phyloP scores from a whole-genome alignment of 1,284 basidiomycete species.

The Mrakiaceae sp. region DNA sequence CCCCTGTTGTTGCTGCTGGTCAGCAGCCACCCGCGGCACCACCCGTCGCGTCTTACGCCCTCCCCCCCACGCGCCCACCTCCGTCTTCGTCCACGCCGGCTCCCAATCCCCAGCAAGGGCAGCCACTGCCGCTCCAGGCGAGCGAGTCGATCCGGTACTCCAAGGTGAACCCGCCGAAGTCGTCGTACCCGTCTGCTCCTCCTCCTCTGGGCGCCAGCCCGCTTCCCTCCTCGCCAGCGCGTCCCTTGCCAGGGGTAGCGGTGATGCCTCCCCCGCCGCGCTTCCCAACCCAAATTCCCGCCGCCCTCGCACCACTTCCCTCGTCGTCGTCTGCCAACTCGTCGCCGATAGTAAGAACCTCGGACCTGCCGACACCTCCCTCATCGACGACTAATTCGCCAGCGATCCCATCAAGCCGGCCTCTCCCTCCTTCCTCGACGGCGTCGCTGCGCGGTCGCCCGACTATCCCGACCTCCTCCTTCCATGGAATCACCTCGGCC shows the following conservation, averaged over 20 bases:
- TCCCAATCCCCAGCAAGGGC: neutral
- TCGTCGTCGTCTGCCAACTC: constrained; percentile 4
- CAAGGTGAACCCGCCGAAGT: neutral
- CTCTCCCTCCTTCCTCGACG: neutral
- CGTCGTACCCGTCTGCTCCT: constrained; percentile 1
- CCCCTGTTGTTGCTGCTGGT: neutral
- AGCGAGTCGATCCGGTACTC: neutral
- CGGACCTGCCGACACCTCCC: neutral
- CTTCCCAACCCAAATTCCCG: constrained; percentile 7
- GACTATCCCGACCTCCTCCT: constrained; percentile 5
- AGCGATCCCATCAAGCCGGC: neutral
- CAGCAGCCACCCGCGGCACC: neutral
- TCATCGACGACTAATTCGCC: neutral
- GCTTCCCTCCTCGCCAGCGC: neutral
- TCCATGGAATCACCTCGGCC: neutral
- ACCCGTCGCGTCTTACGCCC: neutral
- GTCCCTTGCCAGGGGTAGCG: neutral
- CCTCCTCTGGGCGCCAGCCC: neutral
- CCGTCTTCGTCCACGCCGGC: neutral
- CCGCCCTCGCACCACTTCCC: constrained; percentile 3
- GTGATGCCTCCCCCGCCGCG: neutral
- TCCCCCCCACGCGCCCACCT: neutral
- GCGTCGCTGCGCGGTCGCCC: neutral
- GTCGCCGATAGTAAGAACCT: neutral
- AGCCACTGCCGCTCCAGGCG: neutral